A percentile compares a stretch with the other conserved stretches of the same genome.
Evolutionary conservation across 768 basidiomycete species (phyloP).

Genomic region (Leccinum variicolor): DNA sequence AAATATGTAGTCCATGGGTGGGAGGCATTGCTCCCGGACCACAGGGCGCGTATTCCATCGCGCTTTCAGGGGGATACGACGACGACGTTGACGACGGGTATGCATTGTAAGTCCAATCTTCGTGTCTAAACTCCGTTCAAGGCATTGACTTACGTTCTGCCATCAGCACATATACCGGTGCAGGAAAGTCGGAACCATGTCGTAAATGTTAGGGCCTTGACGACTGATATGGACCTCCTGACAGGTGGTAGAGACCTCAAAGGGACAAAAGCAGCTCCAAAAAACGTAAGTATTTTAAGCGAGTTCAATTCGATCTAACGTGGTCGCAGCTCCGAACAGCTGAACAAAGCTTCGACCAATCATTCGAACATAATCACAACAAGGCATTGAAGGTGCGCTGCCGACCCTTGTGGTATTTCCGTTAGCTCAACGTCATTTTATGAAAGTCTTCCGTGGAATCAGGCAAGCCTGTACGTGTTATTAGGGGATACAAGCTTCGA

Average conservation of each 20-base stretch:
- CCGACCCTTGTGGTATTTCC: not conserved
- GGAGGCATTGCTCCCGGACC: conserved; percentile 66
- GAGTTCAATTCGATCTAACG: not conserved
- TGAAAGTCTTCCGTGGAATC: conserved; percentile 72
- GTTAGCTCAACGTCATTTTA: not conserved
- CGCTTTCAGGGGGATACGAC: conserved; percentile 85
- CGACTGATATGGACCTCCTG: not conserved
- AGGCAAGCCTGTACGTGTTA: conserved; percentile 79
- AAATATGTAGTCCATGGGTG: conserved; percentile 63
- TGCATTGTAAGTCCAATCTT: conserved; percentile 59
- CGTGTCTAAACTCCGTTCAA: not conserved
- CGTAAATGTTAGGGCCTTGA: not conserved
- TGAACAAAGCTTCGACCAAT: conserved; percentile 80
- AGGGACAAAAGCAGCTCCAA: conserved; percentile 77
- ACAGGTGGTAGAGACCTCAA: conserved; percentile 81
- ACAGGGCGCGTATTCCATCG: conserved; percentile 79
- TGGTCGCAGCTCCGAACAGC: conserved; percentile 74
- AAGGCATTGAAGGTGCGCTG: conserved; percentile 55
- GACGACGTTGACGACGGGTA: conserved; percentile 83
- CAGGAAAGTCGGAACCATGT: conserved; percentile 40
- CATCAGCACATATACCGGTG: conserved; percentile 76
- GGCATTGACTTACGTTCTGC: not conserved
- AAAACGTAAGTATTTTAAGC: conserved; percentile 57
- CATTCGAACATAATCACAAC: conserved; percentile 72
- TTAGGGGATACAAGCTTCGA: conserved; percentile 66